Evolutionary conservation across 2,329 filamentous ascomycete genomes (phyloP).

Genomic region (Amauroascus verrucosus): DNA sequence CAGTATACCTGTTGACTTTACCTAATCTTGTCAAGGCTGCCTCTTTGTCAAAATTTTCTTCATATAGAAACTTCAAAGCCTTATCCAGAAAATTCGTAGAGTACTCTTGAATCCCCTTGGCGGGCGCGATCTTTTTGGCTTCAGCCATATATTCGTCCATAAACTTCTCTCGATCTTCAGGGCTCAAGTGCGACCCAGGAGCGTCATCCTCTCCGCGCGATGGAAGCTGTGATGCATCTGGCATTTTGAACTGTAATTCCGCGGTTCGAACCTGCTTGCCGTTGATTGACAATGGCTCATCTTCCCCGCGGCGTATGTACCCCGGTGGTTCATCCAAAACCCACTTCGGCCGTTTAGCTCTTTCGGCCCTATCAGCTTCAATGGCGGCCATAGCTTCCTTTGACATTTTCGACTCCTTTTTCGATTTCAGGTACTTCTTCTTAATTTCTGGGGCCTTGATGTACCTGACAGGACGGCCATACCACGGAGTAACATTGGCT

Average conservation of each 20-base stretch:
- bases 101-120: conserved; percentile 59
- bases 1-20: conserved; percentile 55
- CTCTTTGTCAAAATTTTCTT: conserved; percentile 59
- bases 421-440: conserved; percentile 59
- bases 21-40: conserved; percentile 60
- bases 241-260: conserved; percentile 68
- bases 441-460: conserved; percentile 82
- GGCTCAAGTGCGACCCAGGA: conserved; percentile 28
- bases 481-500: conserved; percentile 75
- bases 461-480: conserved; percentile 75
- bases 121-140: conserved; percentile 54
- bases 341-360: conserved; percentile 81
- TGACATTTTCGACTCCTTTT: conserved; percentile 64
- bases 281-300: conserved; percentile 50
- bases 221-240: conserved; percentile 42
- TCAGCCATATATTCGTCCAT: conserved; percentile 68
- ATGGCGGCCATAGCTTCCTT: conserved; percentile 71
- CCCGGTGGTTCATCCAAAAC: conserved; percentile 82
- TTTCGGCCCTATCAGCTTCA: conserved; percentile 69
- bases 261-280: conserved; percentile 67
- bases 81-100: conserved; percentile 85
- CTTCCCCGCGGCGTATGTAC: conserved; percentile 75
- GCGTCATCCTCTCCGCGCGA: conserved; percentile 36
- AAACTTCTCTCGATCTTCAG: conserved; percentile 43
- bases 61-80: conserved; percentile 62